These are phyloP conservation scores for Fusarium newnesense DNA, from an alignment of 2,329 filamentous ascomycete species.

Conservation along the genomic window DNA sequence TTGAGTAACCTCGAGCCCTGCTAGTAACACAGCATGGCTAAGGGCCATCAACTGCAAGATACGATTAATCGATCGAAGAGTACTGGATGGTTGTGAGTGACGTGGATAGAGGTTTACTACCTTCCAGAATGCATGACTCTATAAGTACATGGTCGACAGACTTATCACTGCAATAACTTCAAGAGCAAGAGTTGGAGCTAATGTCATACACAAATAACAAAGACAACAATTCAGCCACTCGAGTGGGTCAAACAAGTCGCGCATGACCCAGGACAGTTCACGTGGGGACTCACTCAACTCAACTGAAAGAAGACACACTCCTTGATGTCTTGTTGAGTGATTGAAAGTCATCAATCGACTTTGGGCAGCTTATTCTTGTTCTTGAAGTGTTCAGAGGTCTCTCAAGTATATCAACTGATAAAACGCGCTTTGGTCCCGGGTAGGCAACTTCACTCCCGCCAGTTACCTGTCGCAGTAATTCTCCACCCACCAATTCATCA, in stretches of 20 bases:
- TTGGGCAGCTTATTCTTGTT: background rate
- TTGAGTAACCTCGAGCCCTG: too few species aligned
- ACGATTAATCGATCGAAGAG: too few species aligned
- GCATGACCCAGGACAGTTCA: background rate
- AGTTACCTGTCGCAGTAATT: too few species aligned
- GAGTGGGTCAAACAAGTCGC: accelerated
- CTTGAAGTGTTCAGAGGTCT: too few species aligned
- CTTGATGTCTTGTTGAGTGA: background rate
- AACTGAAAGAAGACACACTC: accelerated
- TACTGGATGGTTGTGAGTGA: too few species aligned
- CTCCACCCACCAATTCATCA: too few species aligned
- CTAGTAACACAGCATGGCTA: too few species aligned
- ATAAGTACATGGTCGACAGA: too few species aligned
- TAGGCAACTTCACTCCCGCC: accelerated
- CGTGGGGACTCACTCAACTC: accelerated
- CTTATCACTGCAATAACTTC: background rate
- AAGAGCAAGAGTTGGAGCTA: background rate
- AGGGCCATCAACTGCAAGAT: too few species aligned
- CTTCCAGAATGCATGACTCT: too few species aligned
- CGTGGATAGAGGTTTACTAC: too few species aligned
- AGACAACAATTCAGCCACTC: background rate
- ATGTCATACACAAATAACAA: accelerated
- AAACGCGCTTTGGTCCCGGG: background rate
- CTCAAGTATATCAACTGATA: accelerated
- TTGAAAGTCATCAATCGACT: accelerated